Conservation (phyloP, 345 rosid genomes). For the Iberis pinnata region DNA sequence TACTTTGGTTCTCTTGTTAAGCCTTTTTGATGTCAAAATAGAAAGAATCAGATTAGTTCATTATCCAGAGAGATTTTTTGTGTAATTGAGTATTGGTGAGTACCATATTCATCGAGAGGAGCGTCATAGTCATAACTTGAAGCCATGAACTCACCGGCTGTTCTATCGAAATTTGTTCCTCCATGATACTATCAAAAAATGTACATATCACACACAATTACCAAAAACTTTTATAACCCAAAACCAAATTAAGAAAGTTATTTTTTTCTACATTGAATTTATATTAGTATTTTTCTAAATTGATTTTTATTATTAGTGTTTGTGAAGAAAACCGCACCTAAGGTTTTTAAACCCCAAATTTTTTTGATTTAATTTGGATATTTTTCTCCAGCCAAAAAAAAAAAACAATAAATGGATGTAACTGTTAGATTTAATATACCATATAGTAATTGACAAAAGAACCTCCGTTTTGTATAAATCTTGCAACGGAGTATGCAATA, state of each 20-base stretch:
- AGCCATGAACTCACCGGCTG: conserved; percentile 94
- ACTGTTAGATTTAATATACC: conserved; percentile 36
- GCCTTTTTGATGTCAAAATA: conserved; percentile 36
- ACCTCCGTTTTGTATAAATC: conserved; percentile 76
- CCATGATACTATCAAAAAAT: conserved; percentile 64
- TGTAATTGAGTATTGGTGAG: conserved; percentile 2
- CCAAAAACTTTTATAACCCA: not conserved
- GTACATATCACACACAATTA: not conserved
- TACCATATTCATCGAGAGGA: conserved; percentile 95
- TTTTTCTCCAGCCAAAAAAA: no score
- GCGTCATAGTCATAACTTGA: conserved; percentile 97
- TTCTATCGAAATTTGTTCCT: conserved; percentile 87
- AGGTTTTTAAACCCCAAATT: no score
- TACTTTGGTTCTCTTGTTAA: conserved; percentile 72
- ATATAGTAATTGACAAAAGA: conserved; percentile 79
- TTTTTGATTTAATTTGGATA: no score
- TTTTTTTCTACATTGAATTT: no score
- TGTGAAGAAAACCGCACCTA: no score
- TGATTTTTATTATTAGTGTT: no score
- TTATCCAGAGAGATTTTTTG: not conserved
- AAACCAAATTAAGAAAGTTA: no score
- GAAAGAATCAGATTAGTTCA: not conserved
- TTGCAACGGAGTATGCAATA: conserved; percentile 67
- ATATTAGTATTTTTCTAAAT: no score
- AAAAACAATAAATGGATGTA: no score